Conservation (phyloP, 2,329 filamentous ascomycete species). For the Tolypocladium inflatum region DNA sequence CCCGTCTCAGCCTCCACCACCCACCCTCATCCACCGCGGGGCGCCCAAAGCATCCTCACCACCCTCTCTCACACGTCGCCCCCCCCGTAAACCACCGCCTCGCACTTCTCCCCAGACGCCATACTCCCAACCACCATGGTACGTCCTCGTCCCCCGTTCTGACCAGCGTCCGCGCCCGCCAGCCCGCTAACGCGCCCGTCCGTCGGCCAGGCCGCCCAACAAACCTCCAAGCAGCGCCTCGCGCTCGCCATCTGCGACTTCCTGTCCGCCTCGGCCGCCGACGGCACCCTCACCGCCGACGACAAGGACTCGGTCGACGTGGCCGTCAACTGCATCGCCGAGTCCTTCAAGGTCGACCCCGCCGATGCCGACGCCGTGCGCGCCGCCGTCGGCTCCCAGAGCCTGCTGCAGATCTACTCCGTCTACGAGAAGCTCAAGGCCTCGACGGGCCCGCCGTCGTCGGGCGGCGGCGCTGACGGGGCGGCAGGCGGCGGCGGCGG, state of each 20-base stretch:
- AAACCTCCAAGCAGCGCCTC: constrained; percentile 66
- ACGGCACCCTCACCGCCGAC: constrained; percentile 80
- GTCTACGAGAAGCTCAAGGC: constrained; percentile 93
- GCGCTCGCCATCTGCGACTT: constrained; percentile 97
- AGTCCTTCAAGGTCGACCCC: constrained; percentile 93
- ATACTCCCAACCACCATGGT: neutral
- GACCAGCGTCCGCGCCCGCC: no score
- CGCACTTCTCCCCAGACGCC: neutral
- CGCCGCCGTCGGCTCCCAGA: constrained; percentile 76
- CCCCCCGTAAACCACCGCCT: neutral
- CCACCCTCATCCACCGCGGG: neutral
- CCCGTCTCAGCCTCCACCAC: neutral
- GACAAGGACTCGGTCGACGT: constrained; percentile 93
- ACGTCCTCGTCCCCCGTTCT: neutral
- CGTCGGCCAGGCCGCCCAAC: constrained; percentile 19
- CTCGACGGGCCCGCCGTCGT: constrained; percentile 24
- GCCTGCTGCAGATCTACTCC: constrained; percentile 81
- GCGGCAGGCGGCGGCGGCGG: constrained; percentile 12
- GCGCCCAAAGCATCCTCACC: neutral
- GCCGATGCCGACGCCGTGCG: constrained; percentile 61
- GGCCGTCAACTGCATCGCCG: constrained; percentile 85
- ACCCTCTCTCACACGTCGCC: neutral
- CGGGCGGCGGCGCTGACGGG: no score
- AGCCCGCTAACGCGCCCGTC: no score
- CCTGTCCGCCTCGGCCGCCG: constrained; percentile 70